These are phyloP conservation scores for Alternaria sp. DNA, from an alignment of 2,329 filamentous ascomycete genomes.

Conservation along the genomic window DNA sequence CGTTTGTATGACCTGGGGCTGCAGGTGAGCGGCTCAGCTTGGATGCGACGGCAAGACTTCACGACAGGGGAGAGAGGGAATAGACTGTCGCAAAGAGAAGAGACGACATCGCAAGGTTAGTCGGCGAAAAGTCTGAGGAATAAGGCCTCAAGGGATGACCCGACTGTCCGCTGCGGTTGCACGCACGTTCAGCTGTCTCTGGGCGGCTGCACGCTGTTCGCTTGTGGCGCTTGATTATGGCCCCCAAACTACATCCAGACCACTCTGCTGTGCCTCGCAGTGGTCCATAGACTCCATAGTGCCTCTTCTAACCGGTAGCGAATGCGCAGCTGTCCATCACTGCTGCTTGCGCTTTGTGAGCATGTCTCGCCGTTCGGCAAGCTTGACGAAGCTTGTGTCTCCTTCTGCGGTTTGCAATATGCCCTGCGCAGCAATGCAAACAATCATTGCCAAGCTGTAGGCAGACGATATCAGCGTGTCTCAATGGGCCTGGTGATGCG, in stretches of 20 bases:
- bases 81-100: neutral
- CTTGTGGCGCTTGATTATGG: constrained; percentile 11
- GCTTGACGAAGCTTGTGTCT: neutral
- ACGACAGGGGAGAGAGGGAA: neutral
- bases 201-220: constrained; percentile 12
- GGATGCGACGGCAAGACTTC: neutral
- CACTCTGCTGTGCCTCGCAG: neutral
- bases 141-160: constrained; percentile 1
- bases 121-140: neutral
- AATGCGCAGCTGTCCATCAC: neutral
- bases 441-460: neutral
- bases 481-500: neutral
- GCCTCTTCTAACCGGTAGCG: neutral
- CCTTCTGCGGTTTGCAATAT: neutral
- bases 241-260: constrained; percentile 12
- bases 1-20: constrained; percentile 3
- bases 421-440: neutral
- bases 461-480: neutral
- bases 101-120: neutral
- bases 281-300: neutral
- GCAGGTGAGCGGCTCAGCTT: constrained; percentile 2
- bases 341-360: constrained; percentile 3
- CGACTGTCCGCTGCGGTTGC: neutral
- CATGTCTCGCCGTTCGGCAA: neutral
- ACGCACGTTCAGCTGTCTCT: constrained; percentile 14